Evolutionary conservation across 306 rosid species (phyloP).

Genomic region (Malus fusca): DNA sequence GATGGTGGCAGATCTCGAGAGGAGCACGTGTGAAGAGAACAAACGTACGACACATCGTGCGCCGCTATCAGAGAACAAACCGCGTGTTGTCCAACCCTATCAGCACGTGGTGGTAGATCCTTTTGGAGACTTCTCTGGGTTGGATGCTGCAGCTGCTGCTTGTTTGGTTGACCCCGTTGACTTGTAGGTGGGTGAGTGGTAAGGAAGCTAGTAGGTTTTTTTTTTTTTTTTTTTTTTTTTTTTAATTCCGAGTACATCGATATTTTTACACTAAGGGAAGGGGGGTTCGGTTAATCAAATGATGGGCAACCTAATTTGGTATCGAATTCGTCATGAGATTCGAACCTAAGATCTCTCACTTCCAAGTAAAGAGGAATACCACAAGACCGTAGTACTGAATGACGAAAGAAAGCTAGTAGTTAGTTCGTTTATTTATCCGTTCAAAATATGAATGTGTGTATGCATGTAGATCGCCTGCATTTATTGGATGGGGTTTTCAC

Average conservation of each 20-base stretch:
- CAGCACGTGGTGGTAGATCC: neutral
- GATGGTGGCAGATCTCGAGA: neutral
- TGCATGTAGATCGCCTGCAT: too few species aligned
- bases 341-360: too few species aligned
- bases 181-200: neutral
- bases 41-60: neutral
- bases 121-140: neutral
- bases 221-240: too few species aligned
- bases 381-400: fast-evolving
- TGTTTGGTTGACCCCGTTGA: neutral
- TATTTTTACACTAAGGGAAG: too few species aligned
- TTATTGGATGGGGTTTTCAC: too few species aligned
- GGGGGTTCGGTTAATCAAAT: fast-evolving
- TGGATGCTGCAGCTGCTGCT: neutral
- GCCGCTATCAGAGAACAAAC: neutral
- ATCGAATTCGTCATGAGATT: fast-evolving
- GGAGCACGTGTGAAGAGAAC: neutral
- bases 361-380: fast-evolving
- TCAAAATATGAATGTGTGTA: too few species aligned
- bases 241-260: too few species aligned
- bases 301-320: too few species aligned
- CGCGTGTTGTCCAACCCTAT: neutral
- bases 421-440: too few species aligned
- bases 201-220: neutral
- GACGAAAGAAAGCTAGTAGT: too few species aligned